phyloP scores from a whole-genome alignment of 1,139 yeast genomes.

The Candida sp. region DNA sequence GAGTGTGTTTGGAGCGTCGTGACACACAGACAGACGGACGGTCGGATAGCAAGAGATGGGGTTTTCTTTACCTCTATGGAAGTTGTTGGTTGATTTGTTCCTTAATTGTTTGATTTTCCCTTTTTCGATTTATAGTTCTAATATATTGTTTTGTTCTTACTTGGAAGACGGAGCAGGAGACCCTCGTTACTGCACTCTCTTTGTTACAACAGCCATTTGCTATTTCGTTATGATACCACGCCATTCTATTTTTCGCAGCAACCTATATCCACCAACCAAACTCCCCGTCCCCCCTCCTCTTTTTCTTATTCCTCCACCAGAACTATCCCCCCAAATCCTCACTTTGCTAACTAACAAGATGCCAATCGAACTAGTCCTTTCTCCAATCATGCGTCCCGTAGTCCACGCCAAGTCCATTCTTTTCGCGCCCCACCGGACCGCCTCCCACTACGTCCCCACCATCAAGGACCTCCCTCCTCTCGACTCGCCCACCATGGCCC shows the following conservation, averaged over 20 bases:
- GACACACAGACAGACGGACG: no score
- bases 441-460: constrained; percentile 59
- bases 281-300: not conserved
- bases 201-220: no score
- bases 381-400: constrained; percentile 64
- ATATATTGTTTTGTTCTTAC: not conserved
- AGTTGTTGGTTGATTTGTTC: not conserved
- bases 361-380: constrained; percentile 63
- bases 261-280: no score
- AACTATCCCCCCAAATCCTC: not conserved
- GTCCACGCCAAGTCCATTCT: constrained; percentile 57
- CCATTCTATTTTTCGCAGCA: no score
- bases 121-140: not conserved
- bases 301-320: not conserved
- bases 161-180: not conserved
- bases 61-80: no score
- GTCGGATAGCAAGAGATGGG: no score
- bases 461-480: constrained; percentile 42
- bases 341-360: constrained; percentile 23
- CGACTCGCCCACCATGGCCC: constrained; percentile 26
- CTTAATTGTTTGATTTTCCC: not conserved
- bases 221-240: no score
- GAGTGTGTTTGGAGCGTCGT: no score
- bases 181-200: no score
- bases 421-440: constrained; percentile 60